These are phyloP conservation scores for Mortierella sp. DNA, from an alignment of 371 early-diverging fungal species.

Conservation along the genomic window DNA sequence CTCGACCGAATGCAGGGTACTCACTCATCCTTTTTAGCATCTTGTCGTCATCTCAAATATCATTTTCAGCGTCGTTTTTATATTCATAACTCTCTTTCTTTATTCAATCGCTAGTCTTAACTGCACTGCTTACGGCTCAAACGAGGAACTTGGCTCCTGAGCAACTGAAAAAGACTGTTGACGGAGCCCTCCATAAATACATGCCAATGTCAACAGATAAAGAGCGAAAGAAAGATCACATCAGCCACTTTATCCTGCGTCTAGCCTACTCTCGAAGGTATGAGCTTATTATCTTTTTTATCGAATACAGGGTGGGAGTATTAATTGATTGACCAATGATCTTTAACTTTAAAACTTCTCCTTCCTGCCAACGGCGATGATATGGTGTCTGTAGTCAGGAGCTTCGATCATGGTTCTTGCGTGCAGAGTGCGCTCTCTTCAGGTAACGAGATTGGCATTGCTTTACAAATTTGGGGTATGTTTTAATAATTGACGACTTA, in stretches of 20 bases:
- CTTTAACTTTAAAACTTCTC: neutral
- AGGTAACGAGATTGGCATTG: conserved; percentile 57
- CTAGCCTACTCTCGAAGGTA: conserved; percentile 92
- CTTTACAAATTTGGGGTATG: neutral
- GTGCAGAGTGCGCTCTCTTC: conserved; percentile 89
- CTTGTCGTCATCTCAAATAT: neutral
- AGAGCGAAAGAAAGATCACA: conserved; percentile 92
- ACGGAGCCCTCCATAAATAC: conserved; percentile 69
- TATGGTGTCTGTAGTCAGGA: conserved; percentile 75
- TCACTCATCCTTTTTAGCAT: neutral
- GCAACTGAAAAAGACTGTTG: conserved; percentile 72
- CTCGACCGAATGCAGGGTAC: conserved; percentile 92
- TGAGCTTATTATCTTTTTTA: neutral
- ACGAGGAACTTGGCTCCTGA: conserved; percentile 76
- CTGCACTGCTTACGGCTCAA: conserved; percentile 85
- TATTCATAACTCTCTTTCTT: neutral
- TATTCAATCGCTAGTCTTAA: conserved; percentile 71
- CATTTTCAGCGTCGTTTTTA: neutral
- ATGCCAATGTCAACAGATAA: conserved; percentile 75
- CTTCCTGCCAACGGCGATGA: neutral
- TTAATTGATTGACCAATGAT: neutral
- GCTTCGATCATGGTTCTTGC: conserved; percentile 90
- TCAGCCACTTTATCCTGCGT: conserved; percentile 94
- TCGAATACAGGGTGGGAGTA: neutral
- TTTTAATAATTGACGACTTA: neutral